phyloP scores from a whole-genome alignment of 805 yeast species.

The Zygotorulaspora chibaensis region DNA sequence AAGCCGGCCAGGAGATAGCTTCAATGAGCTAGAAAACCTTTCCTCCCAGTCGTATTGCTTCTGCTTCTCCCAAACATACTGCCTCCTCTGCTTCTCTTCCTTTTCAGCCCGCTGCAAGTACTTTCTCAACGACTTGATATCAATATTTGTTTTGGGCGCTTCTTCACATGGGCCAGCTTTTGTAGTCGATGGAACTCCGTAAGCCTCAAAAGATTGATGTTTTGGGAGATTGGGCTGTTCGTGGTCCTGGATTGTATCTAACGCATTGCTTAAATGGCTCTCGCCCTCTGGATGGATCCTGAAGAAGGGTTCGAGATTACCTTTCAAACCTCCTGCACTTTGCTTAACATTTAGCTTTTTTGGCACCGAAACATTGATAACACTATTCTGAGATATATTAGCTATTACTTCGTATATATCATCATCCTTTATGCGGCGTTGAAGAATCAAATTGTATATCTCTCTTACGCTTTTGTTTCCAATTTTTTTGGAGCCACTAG shows the following conservation, averaged over 20 bases:
- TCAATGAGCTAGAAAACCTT: constrained; percentile 2
- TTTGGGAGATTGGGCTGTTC: neutral
- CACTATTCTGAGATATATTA: constrained; percentile 1
- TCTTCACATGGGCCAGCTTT: neutral
- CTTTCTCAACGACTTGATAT: constrained; percentile 16
- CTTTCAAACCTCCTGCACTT: neutral
- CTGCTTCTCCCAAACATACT: constrained; percentile 19
- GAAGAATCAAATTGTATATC: constrained; percentile 15
- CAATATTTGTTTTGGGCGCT: constrained; percentile 4
- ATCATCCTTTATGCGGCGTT: constrained; percentile 16
- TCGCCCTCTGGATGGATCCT: constrained; percentile 12
- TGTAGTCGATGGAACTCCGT: neutral
- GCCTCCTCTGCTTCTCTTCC: constrained; percentile 19
- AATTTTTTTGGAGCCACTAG: neutral
- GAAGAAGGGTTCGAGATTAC: constrained; percentile 6
- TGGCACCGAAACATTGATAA: constrained; percentile 16
- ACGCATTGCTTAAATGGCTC: constrained; percentile 9
- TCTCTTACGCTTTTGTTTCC: constrained; percentile 8
- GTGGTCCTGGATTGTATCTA: constrained; percentile 5
- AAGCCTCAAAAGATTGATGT: neutral
- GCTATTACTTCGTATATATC: constrained; percentile 13
- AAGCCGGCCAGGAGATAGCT: constrained; percentile 18
- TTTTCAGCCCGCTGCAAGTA: constrained; percentile 22
- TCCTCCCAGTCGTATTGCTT: constrained; percentile 26
- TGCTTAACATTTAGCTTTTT: neutral